Base-by-base conservation (phyloP, 1,139 yeast species). In the Geotrichum klebahnii region DNA sequence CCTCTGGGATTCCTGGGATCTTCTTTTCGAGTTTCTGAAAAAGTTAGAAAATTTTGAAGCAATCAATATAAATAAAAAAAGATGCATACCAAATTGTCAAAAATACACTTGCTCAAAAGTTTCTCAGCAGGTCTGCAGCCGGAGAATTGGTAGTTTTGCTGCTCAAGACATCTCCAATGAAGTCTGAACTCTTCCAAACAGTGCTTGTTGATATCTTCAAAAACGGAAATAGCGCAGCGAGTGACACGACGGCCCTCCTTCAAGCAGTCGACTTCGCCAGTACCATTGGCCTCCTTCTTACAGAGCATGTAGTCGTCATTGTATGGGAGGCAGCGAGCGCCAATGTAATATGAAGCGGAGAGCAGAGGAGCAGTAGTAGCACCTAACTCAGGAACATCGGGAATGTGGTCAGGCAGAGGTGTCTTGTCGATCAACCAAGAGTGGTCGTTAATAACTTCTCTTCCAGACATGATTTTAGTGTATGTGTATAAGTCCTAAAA, bases 221-320 rank as follows among this genome's bases (percentile, higher is more conserved):
- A 44, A 17, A 87, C 95, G 14, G 84, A 78, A 46, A 85, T 75
- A 39, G 96, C 95, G 69, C 96, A 87, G 64, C 95, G 75, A 22
- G 96, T 87, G 56, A 87, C 96, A 58, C 94, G 74, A 67, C 95
- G 78, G 43, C 96, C 96, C 68, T 87, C 96, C 64, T 83, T 83
- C 63, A 87, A 73, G 66, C 96, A 87, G 62, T 86, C 90, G 45
- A 81, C 65, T 44, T 83, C 78, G 4, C 94, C 94, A 43, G 71
- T 71, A 22, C 84, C 81, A 56, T 81, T 80, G 57, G 82, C 72
- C 62, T 84, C 85, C 58, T 80, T 75, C 64, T 84, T 84, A 68
- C 96, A 87, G 62, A 83, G 74, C 89, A 87, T 82, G 71, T 82
- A 87, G 65, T 87, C 96, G 64, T 87, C 95, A 65, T 85, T 86